These are phyloP conservation scores for Fusarium sp. DNA, from an alignment of 2,329 filamentous ascomycete genomes.

Conservation along the genomic window DNA sequence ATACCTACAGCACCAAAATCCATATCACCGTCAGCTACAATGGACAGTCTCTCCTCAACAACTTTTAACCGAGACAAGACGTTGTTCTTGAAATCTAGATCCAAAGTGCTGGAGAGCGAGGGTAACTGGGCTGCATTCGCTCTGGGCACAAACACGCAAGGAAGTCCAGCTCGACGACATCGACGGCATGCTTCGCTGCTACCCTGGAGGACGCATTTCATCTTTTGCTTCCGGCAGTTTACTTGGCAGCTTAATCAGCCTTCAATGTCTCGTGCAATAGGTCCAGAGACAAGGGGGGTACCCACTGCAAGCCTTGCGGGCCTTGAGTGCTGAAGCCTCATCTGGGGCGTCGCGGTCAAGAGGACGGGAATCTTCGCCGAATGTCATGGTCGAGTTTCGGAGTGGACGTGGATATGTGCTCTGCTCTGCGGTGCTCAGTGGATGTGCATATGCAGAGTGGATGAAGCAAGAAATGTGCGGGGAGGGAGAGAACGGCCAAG, in stretches of 20 bases:
- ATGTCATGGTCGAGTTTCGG: neutral
- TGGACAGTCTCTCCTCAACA: neutral
- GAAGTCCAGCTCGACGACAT: conserved; percentile 9
- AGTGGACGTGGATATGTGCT: neutral
- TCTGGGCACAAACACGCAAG: conserved; percentile 12
- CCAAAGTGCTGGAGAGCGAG: neutral
- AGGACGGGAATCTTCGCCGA: conserved; percentile 17
- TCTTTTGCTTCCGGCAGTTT: conserved; percentile 18
- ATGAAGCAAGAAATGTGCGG: conserved; percentile 4
- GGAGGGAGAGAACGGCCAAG: conserved; percentile 6
- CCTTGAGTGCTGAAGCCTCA: conserved; percentile 9
- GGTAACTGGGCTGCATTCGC: conserved; percentile 12
- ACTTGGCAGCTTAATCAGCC: conserved; percentile 6
- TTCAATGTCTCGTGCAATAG: neutral
- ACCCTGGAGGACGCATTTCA: conserved; percentile 23
- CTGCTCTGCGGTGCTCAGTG: neutral
- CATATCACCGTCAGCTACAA: neutral
- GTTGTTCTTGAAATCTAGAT: conserved; percentile 13
- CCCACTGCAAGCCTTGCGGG: conserved; percentile 18
- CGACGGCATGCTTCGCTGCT: conserved; percentile 12
- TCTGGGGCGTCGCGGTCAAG: neutral
- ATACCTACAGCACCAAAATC: neutral
- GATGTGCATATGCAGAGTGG: conserved; percentile 9
- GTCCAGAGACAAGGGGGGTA: neutral
- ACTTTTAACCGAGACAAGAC: neutral